Percentiles rank a stretch among this genome's conserved stretches.
Conservation (phyloP, 805 yeast genomes). For the Ogataea methanolica region DNA sequence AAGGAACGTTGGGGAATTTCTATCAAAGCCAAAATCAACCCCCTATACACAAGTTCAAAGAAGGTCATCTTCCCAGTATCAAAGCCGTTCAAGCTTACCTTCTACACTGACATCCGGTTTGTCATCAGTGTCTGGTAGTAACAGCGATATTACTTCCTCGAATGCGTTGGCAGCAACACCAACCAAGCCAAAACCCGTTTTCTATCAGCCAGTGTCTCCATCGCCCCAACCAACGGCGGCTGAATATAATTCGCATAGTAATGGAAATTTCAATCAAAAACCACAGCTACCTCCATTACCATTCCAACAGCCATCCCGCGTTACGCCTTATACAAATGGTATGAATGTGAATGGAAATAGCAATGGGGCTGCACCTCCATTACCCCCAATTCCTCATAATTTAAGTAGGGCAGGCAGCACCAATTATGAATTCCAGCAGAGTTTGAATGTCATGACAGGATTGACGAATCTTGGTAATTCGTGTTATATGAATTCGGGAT, state of each 20-base stretch:
- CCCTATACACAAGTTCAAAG: constrained; percentile 10
- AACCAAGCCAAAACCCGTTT: constrained; percentile 18
- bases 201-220: constrained; percentile 11
- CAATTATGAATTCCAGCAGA: constrained; percentile 16
- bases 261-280: neutral
- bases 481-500: constrained; percentile 85
- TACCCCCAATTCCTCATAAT: neutral
- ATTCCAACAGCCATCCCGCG: constrained; percentile 1
- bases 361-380: constrained; percentile 1
- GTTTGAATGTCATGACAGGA: constrained; percentile 55
- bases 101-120: neutral
- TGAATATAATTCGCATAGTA: neutral
- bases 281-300: constrained; percentile 10
- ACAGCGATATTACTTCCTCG: constrained; percentile 1
- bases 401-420: neutral
- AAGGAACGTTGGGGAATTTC: constrained; percentile 19
- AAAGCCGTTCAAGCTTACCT: neutral
- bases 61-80: constrained; percentile 1
- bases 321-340: neutral
- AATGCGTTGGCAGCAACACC: constrained; percentile 4
- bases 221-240: constrained; percentile 2
- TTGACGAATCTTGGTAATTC: constrained; percentile 81
- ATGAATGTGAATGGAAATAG: constrained; percentile 7
- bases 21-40: constrained; percentile 12
- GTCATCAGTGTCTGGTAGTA: neutral